Evolutionary conservation across 345 rosid species (phyloP).

Genomic region (Theobroma cacao): DNA sequence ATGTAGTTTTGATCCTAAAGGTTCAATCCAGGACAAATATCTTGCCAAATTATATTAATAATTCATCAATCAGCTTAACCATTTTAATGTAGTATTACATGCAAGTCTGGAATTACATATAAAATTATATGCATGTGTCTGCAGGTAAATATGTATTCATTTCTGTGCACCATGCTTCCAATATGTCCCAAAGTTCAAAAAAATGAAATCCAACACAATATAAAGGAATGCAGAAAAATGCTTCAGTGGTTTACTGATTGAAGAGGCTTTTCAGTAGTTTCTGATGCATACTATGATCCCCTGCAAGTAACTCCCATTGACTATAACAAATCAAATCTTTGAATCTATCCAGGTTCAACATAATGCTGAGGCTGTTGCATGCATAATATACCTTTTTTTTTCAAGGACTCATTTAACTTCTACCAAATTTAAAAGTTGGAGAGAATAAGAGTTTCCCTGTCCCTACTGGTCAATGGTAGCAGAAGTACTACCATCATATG

Average conservation of each 20-base stretch:
- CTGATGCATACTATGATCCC: not conserved
- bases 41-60: not conserved
- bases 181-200: not conserved
- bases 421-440: not conserved
- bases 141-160: not conserved
- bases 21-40: not conserved
- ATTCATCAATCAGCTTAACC: not conserved
- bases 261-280: not conserved
- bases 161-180: not conserved
- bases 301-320: not conserved
- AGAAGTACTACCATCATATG: not conserved
- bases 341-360: not conserved
- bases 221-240: not conserved
- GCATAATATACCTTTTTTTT: not conserved
- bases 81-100: not conserved
- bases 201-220: not conserved
- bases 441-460: not conserved
- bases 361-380: not conserved
- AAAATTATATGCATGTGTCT: not conserved
- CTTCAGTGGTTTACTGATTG: not conserved
- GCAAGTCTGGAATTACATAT: not conserved
- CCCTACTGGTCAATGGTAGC: not conserved
- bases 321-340: not conserved
- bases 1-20: not conserved
- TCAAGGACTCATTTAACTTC: not conserved